Evolutionary conservation across 139 green algal species (phyloP), one percentile per base, ranked within the genome.

Genomic region (Ettlia oleoabundans): DNA sequence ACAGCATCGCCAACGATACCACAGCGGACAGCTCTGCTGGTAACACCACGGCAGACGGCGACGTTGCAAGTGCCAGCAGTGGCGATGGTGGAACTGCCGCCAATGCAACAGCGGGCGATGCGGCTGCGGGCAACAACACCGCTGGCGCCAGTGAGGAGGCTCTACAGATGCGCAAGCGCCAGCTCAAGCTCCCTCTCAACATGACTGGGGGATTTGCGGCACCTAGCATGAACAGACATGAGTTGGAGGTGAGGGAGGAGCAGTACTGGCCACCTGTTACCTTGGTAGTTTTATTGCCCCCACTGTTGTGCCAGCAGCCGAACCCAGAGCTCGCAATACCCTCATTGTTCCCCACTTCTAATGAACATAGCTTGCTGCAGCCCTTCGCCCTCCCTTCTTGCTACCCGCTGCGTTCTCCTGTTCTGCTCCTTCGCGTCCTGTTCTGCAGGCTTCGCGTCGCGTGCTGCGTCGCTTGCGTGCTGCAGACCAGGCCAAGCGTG

Each of bases 401-500:
- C n/a, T n/a, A n/a, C n/a, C n/a, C n/a, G n/a, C n/a, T n/a, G n/a
- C n/a, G n/a, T n/a, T n/a, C n/a, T n/a, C n/a, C n/a, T n/a, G n/a
- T n/a, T n/a, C n/a, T n/a, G n/a, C n/a, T n/a, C n/a, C n/a, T n/a
- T n/a, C 41, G 24, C 42, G 21, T n/a, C 10, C 58, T 32, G 32
- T 28, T 30, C n/a, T 78, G 51, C 41, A 69, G 21, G 65, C 67
- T 19, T 81, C 81, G 10, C 53, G 41, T 9, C 69, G 75, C 64
- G 64, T 85, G 62, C 83, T 90, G 81, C 61, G 74, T 4, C 71
- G 69, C 38, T 72, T 92, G 38, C 51, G 75, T 32, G 76, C 73
- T 37, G 67, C 77, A 0, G 95, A 98, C 81, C 53, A 75, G 15
- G 83, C 79, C 41, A 95, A 95, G 84, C 76, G 77, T 0, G 90